Evolutionary conservation across 306 rosid genomes (phyloP), one percentile per base, ranked within the genome.

Genomic region (Inga oerstediana): DNA sequence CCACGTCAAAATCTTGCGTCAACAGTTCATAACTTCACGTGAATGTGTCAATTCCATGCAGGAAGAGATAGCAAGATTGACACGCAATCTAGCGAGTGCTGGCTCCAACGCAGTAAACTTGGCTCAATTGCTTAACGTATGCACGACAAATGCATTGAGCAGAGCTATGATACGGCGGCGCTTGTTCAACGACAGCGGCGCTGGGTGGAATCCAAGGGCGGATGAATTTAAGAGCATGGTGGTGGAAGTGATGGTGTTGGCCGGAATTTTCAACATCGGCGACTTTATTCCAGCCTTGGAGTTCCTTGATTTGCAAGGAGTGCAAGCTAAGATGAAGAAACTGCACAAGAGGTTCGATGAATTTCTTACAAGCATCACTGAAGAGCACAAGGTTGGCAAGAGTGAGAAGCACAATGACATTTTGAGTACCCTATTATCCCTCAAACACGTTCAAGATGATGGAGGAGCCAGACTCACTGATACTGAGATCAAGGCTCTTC

Each of bases 191-290:
- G 89, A 90, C 17, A 89, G 91, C 0, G 81, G 64, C 4, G 88
- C 83, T 1, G 72, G 65, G 10, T 84, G 78, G 2, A 97, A 92
- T 49, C 80, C 86, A 0, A 85, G 81, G 49, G 94, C 97, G 0
- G 91, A 92, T 30, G 95, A 85, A 74, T 95, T 93, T 82, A 92
- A 92, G 72, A 83, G 86, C 1, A 93, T 93, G 94, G 95, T 92
- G 52, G 84, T 88, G 79, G 95, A 93, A 52, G 72, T 89, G 56
- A 91, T 95, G 98, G 88, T 78, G 3, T 71, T 95, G 45, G 85
- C 90, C 0, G 98, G 98, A 17, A 89, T 84, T 79, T 85, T 92
- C 80, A 89, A 93, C 84, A 79, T 93, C 0, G 92, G 98, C 1
- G 98, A 95, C 76, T 95, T 92, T 45, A 72, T 93, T 46, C 98